Evolutionary conservation across 768 basidiomycete genomes (phyloP), one percentile per base, ranked within the genome.

Genomic region (Hortiboletus campestris): DNA sequence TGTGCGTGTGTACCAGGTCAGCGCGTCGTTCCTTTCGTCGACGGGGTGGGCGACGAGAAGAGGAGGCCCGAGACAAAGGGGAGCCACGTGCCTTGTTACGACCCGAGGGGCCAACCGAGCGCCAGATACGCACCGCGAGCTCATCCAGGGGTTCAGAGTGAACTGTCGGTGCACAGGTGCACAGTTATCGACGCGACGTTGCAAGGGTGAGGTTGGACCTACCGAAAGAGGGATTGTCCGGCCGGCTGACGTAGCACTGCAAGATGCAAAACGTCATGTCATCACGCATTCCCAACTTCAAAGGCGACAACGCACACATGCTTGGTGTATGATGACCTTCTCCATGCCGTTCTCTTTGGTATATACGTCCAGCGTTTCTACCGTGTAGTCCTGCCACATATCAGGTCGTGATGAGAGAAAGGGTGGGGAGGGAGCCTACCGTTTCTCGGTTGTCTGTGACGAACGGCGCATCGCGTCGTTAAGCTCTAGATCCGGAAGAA

Each of bases 151-250:
- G 84, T 68, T 94, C 90, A 6, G 88, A 86, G 4, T 90, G 93
- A 45, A 93, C 94, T 94, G 56, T 42, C 12, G 1, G 20, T 6
- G 10, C 38, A 19, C 12, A 6, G n/a, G 38, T n/a, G 40, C 31
- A 13, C 36, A 28, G 19, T 13, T n/a, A 6, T 19, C 2, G 14
- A 9, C n/a, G n/a, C 25, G 19, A n/a, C 12, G 6, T 29, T 16
- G 20, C 14, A 16, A 10, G n/a, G 19, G 12, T 5, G 10, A 3
- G 2, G 7, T 41, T 28, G 35, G 20, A 43, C 83, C 46, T 58
- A 94, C 93, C 78, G 67, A 98, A 96, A 0, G 91, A 92, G 0
- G 92, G 91, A 60, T 95, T 95, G 60, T 90, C 85, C n/a, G 84
- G 83, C 38, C 83, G 80, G 2, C 94, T 94, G 14, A 96, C 89